Evolutionary conservation across 495 filamentous ascomycete species (phyloP), one percentile per base, ranked within the genome.

Genomic region (Evansstolkia leycettana): DNA sequence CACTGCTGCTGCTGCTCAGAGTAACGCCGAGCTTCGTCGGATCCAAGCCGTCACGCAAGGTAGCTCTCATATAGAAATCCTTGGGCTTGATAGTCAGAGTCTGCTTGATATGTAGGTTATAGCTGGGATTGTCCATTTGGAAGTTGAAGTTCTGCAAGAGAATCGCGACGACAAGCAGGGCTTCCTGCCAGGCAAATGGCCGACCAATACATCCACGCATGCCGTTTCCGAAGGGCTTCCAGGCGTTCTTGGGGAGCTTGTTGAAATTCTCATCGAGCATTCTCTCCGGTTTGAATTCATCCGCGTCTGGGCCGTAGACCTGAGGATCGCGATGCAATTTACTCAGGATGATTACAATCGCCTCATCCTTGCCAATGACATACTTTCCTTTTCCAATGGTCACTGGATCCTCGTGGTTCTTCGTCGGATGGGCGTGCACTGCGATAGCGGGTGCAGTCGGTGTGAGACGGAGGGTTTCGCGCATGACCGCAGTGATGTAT

Each of bases 71-170:
- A 32, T 66, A 67, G 51, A 87, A 80, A 30, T 70, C 74, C 36
- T 78, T 75, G 0, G 84, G 84, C 51, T 88, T 90, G 51, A 82
- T 70, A 0, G 82, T 86, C 7, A 86, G 59, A 0, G 80, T 83
- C 50, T 81, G 70, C 50, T 80, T 81, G 43, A 82, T 55, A 38
- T 65, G 64, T 6, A 80, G 42, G 25, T 60, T 48, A 40, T 82
- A 82, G 17, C 42, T 52, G 2, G 65, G 62, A 44, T 80, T 68
- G 12, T 59, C 72, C 28, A 68, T 53, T 45, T 68, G 61, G 42
- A 82, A 74, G 36, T 80, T 69, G 34, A 82, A 64, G 42, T 73
- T 72, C 39, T 67, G 63, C n/a, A 83, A 55, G 37, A 82, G 36
- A 38, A 66, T 65, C 0, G 75, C 69, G 35, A 69, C 49, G 5